Base-by-base conservation (phyloP, 2,329 filamentous ascomycete genomes). In the Cercospora nicotianae region DNA sequence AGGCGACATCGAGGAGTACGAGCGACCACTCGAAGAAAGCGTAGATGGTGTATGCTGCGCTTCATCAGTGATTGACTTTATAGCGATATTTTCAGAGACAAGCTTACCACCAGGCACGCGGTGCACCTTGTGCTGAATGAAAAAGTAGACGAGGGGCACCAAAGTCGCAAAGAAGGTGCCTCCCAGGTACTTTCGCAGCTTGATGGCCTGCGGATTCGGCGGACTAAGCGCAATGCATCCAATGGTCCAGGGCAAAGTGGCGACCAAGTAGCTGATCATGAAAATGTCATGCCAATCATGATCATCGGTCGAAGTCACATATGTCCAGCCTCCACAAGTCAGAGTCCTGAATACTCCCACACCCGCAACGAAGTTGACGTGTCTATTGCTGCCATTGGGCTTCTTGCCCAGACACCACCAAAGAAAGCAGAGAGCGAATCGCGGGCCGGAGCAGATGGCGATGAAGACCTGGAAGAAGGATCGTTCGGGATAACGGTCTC, bases 201-300 rank as follows among this genome's bases (percentile, higher is more conserved):
- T 93, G 77, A 97, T 86, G 6, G 95, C 92, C 70, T 83, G 87
- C 12, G 90, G 86, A 78, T 97, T 97, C 66, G 90, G 88, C 10
- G 94, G 93, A 80, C 94, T 97, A 62, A 98, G 83, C 5, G 91
- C 89, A 69, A 98, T 87, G 79, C 94, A 97, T 60, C 95, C 95
- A 59, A 93, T 80, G 1, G 94, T 99, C 95, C 95, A 99, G 1
- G 95, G 95, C 64, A 99, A 84, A 2, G 95, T 98, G 36, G 93
- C 91, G 57, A 99, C 90, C 65, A 99, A 85, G 80, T 99, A 99
- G 13, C 93, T 96, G 74, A 99, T 97, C 95, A 99, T 99, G 79
- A 99, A 94, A 70, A 98, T 94, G 77, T 99, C 95, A 79, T 99
- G 95, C 94, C 93, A 98, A 80, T 96, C 89, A 80, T 99, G 95